Evolutionary conservation across 345 rosid genomes (phyloP), one percentile per base, ranked within the genome.

Genomic region (Pugionium dolabratum): DNA sequence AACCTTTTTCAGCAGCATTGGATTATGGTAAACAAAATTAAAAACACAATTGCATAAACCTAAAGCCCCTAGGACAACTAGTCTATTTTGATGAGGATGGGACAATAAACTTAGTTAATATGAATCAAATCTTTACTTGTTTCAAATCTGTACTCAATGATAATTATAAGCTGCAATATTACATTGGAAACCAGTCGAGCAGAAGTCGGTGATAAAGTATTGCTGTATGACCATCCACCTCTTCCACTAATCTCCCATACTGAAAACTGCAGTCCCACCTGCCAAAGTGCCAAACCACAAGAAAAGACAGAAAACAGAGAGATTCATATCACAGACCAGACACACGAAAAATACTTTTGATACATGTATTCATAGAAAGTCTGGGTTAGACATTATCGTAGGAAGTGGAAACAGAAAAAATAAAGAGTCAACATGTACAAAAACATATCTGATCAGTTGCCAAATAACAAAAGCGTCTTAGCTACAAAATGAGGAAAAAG

Each of bases 181-280:
- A 91, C 99, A 77, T 76, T 57, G 99, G 84, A 66, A 91, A 87
- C 99, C 98, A 95, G 79, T 95, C 97, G 69, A 95, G 88, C 78
- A 87, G 98, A 69, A 95, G 96, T 69, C 85, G 80, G 77, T 91
- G 98, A 81, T 95, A 91, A 57, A 95, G 86, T 79, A 95, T 71
- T 63, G 99, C 99, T 32, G 98, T 95, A 76, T 91, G 99, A 53
- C 99, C 99, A 83, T 95, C 99, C 11, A 95, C 99, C 81, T 95
- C 98, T 83, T 95, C 99, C 74, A 95, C 99, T 75, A 95, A 79
- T 72, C 96, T 87, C 67, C 99, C 98, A 76, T 79, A 54, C 30
- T 87, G 96, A 73, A 95, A 95, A 74, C 96, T 95, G 79, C 94
- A 84, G 79, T 95, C 99, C 99, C 99, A 95, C 82, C 99, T 95